phyloP scores from a whole-genome alignment of 2,329 filamentous ascomycete species.

The Penicillium verrucosum region DNA sequence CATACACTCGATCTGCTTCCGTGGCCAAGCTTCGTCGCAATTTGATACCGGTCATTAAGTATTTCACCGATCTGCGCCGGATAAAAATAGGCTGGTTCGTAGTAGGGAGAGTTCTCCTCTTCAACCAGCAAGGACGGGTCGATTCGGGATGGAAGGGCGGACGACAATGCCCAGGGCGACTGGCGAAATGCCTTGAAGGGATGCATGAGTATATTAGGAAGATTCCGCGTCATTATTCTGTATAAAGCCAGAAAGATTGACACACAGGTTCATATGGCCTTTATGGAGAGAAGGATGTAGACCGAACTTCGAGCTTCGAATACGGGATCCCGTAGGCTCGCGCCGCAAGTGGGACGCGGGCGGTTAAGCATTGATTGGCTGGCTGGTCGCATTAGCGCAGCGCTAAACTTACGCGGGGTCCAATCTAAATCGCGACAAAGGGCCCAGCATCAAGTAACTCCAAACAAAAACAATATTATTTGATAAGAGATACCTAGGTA shows the following conservation, averaged over 20 bases:
- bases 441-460: too few relatives aligned
- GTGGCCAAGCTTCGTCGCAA: conserved; percentile 25
- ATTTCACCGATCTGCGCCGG: conserved; percentile 23
- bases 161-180: conserved; percentile 1
- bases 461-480: too few relatives aligned
- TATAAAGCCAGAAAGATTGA: background rate
- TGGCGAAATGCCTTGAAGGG: background rate
- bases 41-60: conserved; percentile 23
- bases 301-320: background rate
- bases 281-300: background rate
- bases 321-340: background rate
- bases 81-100: conserved; percentile 19
- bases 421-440: too few relatives aligned
- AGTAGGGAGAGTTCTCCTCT: conserved; percentile 21
- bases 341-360: too few relatives aligned
- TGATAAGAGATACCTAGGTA: too few relatives aligned
- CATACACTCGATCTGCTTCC: conserved; percentile 26
- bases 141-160: conserved; percentile 2
- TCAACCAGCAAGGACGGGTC: conserved; percentile 9
- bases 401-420: too few relatives aligned
- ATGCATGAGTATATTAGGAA: background rate
- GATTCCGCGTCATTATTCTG: background rate
- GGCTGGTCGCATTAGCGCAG: too few relatives aligned
- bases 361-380: too few relatives aligned
- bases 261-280: background rate